A percentile compares a stretch with the other conserved stretches of the same genome.
Conservation (phyloP, 2,329 filamentous ascomycete species). For the Fusarium verticillioides region DNA sequence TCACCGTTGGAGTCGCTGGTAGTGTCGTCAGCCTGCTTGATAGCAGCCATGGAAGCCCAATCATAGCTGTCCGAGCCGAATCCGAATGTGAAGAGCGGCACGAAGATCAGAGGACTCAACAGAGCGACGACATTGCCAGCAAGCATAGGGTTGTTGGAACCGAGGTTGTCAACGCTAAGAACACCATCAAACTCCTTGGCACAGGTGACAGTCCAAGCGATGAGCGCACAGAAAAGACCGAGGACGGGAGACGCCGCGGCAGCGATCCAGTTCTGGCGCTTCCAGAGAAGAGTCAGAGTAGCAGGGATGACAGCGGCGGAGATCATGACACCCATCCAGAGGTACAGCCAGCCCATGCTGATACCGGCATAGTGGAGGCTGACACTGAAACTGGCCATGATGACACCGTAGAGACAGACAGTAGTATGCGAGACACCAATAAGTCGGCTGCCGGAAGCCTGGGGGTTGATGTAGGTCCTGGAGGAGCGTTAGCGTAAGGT, state of each 20-base stretch:
- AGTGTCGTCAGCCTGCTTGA: conserved; percentile 81
- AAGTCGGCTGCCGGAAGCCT: conserved; percentile 77
- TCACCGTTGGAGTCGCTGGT: conserved; percentile 70
- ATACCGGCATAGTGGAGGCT: conserved; percentile 80
- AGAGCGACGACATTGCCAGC: conserved; percentile 87
- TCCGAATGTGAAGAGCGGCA: conserved; percentile 78
- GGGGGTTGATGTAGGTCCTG: conserved; percentile 70
- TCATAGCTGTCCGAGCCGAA: conserved; percentile 77
- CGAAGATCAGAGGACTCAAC: conserved; percentile 78
- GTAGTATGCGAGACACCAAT: conserved; percentile 82
- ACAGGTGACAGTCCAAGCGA: conserved; percentile 78
- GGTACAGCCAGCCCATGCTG: conserved; percentile 87
- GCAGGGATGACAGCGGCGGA: conserved; percentile 86
- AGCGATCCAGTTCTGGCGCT: conserved; percentile 78
- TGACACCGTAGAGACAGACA: conserved; percentile 76
- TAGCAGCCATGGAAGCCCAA: conserved; percentile 84
- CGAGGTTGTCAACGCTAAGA: conserved; percentile 79
- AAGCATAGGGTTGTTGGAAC: conserved; percentile 86
- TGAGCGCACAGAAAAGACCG: conserved; percentile 73
- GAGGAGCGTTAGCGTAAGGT: background rate
- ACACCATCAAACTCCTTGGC: conserved; percentile 74
- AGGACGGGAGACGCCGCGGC: conserved; percentile 75
- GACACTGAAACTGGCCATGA: conserved; percentile 82
- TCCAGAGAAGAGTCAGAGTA: conserved; percentile 83
- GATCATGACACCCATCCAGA: conserved; percentile 93